A percentile compares a stretch with the other conserved stretches of the same genome.
Evolutionary conservation across 306 rosid genomes (phyloP).

Genomic region (Castanopsis chinensis): DNA sequence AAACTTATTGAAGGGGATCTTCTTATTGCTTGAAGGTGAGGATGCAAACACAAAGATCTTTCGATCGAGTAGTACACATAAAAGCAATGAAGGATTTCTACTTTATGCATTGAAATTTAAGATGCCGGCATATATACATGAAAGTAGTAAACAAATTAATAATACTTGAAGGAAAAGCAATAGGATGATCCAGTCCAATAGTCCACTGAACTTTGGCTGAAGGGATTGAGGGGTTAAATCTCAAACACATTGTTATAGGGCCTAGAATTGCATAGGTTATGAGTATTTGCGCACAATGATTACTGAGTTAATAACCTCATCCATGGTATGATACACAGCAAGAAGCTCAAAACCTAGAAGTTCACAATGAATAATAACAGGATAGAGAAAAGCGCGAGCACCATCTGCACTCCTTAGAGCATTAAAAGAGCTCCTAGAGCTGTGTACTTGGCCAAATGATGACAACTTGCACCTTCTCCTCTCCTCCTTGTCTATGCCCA

Average conservation of each 20-base stretch:
- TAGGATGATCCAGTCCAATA: no score
- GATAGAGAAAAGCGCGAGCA: conserved; percentile 68
- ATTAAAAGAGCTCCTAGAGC: conserved; percentile 50
- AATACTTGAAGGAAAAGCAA: no score
- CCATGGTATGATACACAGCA: conserved; percentile 63
- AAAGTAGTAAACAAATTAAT: no score
- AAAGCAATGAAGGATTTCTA: no score
- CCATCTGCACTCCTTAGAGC: conserved; percentile 76
- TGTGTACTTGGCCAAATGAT: conserved; percentile 56
- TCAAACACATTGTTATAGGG: background rate
- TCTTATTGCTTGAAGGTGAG: no score
- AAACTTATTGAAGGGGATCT: no score
- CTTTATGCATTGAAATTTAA: no score
- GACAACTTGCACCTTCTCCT: conserved; percentile 47
- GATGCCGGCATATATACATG: no score
- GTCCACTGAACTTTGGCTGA: no score
- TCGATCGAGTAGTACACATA: no score
- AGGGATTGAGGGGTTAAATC: no score
- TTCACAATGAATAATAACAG: conserved; percentile 57
- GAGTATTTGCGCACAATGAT: conserved; percentile 51
- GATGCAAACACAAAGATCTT: no score
- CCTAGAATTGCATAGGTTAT: conserved; percentile 30
- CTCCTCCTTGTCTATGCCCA: conserved; percentile 57
- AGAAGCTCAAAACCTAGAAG: conserved; percentile 72
- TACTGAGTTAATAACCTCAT: conserved; percentile 74